Base-by-base conservation (phyloP, 768 basidiomycete genomes). In the Mycena sanguinolenta region DNA sequence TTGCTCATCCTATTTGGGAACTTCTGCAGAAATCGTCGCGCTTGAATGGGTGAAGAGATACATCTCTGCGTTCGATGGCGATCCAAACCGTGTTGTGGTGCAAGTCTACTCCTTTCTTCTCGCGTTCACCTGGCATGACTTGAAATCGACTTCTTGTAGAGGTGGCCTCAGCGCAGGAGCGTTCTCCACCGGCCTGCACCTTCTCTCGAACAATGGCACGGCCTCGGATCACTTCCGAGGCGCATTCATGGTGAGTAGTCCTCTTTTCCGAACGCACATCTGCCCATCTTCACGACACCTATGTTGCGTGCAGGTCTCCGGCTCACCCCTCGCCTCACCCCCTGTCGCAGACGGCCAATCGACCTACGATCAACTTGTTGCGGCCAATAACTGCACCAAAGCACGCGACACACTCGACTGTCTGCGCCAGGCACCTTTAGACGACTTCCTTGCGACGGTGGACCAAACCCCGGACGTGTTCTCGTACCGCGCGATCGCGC, bases 391-490 rank as follows among this genome's bases (percentile, higher is more conserved):
- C 1, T 85, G 84, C 58, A 69, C 74, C 2, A 12, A n/a, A 9
- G 54, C 79, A 3, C 9, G 28, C 0, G 79, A 84, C 49, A 77
- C 78, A 1, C 65, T 84, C 28, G 72, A 77, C 8, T 85, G 84
- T 63, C 75, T 85, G n/a, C 77, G 79, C 13, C 63, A 66, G 2
- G 78, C 77, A 17, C 78, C 83, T 0, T 79, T 77, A 52, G 72
- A 77, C 12, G 63, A 52, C 0, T 75, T 86, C 21, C 61, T 78
- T 64, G 58, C 55, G 2, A 84, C 84, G 0, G 71, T 84, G 53
- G 78, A 83, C 64, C 2, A 67, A 14, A 77, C 79, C 25, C 81
- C 84, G 0, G 70, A 65, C 17, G 34, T 83, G 1, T 77, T 83
- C 58, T 62, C 78, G 1, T 82, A 79, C 68, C 52, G 74, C 64